Evolutionary conservation across 148 eudicot species (phyloP).

Genomic region (Rhododendron molle): DNA sequence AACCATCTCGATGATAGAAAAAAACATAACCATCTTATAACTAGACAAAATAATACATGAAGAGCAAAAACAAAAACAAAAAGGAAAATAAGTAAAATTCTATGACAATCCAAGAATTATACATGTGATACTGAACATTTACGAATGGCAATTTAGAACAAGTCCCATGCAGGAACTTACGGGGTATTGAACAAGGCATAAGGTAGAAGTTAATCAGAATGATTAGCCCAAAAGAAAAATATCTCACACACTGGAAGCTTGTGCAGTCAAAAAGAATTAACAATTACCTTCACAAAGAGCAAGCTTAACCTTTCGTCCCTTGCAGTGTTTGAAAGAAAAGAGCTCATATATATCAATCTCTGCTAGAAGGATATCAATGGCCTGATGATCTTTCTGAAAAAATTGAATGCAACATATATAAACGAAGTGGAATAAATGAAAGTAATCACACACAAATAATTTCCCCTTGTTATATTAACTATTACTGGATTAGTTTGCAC

Average conservation of each 20-base stretch:
- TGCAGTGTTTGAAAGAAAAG: constrained; percentile 90
- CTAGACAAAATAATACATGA: not conserved
- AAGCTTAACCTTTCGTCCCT: constrained; percentile 88
- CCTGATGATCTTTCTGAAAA: constrained; percentile 82
- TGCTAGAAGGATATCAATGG: constrained; percentile 93
- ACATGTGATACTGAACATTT: not conserved
- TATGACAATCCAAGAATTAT: not conserved
- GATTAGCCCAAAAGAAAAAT: not conserved
- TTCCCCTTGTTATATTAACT: not conserved
- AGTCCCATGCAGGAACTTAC: not conserved
- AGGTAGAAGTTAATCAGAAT: not conserved
- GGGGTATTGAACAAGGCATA: not conserved
- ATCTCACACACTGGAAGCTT: not conserved
- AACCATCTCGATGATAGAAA: not conserved
- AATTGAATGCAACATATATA: constrained; percentile 5
- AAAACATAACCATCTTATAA: not conserved
- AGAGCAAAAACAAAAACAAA: not conserved
- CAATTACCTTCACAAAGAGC: constrained; percentile 89
- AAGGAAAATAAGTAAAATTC: not conserved
- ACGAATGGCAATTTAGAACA: not conserved
- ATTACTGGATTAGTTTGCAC: not conserved
- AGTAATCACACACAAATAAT: not conserved
- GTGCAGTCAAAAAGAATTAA: constrained; percentile 4
- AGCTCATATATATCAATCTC: constrained; percentile 98
- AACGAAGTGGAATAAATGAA: constrained; percentile 13